Conservation (phyloP, 257 asterid genomes). For the Gardenia jasminoides region DNA sequence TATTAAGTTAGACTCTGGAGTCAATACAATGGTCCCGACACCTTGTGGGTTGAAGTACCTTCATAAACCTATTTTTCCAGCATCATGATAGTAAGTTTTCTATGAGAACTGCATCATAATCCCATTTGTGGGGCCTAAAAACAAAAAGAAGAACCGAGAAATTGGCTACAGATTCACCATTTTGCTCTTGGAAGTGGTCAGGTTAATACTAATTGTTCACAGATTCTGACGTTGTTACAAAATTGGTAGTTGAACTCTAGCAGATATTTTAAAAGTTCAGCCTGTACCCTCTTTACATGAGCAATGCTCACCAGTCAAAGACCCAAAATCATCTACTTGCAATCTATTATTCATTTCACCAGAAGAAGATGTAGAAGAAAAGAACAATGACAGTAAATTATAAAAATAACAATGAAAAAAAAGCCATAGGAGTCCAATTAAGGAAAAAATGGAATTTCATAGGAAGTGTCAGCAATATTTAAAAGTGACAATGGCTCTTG, state of each 20-base stretch:
- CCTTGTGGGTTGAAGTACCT: not conserved
- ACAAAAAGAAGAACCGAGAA: not conserved
- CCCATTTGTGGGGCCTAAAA: not conserved
- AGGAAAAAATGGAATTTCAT: not conserved
- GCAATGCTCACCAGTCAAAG: not conserved
- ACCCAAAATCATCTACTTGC: not conserved
- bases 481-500: not conserved
- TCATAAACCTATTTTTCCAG: not conserved
- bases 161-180: not conserved
- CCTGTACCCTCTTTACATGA: not conserved
- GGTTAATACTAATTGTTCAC: not conserved
- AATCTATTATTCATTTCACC: not conserved
- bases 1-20: not conserved
- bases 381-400: not conserved
- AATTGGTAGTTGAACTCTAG: not conserved
- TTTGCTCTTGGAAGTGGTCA: not conserved
- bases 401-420: not conserved
- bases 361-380: not conserved
- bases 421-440: not conserved
- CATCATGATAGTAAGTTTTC: not conserved
- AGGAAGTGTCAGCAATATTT: not conserved
- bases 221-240: not conserved
- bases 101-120: not conserved
- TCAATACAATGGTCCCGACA: not conserved
- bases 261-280: not conserved